Evolutionary conservation across 441 rosid species (phyloP).

Genomic region (Hura crepitans): DNA sequence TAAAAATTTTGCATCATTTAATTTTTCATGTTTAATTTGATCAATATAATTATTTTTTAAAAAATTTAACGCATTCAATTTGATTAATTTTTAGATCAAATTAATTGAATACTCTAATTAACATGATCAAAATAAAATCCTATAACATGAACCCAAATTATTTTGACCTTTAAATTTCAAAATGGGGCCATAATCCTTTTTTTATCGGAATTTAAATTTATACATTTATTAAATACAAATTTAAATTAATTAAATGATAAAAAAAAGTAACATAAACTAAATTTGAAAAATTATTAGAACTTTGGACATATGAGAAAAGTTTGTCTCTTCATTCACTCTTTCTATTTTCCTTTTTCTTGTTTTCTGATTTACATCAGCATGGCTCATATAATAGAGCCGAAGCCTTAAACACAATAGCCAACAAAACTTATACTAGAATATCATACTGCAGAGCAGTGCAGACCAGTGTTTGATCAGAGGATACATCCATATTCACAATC

Average conservation of each 20-base stretch:
- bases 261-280: no score
- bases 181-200: no score
- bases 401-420: no score
- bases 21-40: no score
- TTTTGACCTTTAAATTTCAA: no score
- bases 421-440: conserved; percentile 22
- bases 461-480: background rate
- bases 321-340: background rate
- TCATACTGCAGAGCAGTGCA: conserved; percentile 5
- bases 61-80: no score
- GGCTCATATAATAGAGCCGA: background rate
- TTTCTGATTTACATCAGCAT: background rate
- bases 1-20: no score
- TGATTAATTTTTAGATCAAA: no score
- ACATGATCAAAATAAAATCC: background rate
- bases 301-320: background rate
- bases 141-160: background rate
- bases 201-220: no score
- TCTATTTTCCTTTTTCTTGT: background rate
- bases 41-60: background rate
- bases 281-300: background rate
- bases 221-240: no score
- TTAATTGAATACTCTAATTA: background rate
- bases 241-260: no score
- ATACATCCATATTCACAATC: conserved; percentile 11